Evolutionary conservation across 345 rosid species (phyloP), one percentile per base, ranked within the genome.

Genomic region (Gossypium australe): DNA sequence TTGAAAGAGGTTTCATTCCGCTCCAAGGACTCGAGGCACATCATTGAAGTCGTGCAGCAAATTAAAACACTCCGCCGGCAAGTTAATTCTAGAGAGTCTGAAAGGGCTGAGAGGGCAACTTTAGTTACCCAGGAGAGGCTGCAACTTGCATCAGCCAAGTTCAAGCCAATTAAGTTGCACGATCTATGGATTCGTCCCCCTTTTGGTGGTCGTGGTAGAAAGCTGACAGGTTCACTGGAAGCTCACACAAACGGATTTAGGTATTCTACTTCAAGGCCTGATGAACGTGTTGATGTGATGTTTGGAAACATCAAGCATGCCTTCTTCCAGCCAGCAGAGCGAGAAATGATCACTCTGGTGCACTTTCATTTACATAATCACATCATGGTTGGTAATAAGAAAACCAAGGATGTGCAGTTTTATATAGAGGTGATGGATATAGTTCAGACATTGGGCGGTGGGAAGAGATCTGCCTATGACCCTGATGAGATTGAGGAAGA

Each of bases 401-500:
- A 87, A 78, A 85, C 88, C 22, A 87, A 85, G 72, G 88, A 87
- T 73, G 88, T 81, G 34, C 88, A 85, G 7, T 85, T 85, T 66
- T 85, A 83, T 78, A 49, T 85, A 34, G 88, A 85, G 78, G 90
- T 87, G 59, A 87, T 87, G 82, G 90, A 87, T 66, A 68, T 76
- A 58, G 88, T 85, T 2, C 90, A 83, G 79, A 87, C 84, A 49
- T 17, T 85, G 41, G 90, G 88, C 27, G 90, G 90, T 57, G 85
- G 81, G 22, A 83, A 81, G 80, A 75, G 90, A 71, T 87, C 90
- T 56, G 83, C 86, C 74, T 81, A 87, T 77, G 90, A 87, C 79
- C 90, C 86, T 0, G 90, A 85, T 69, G 90, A 87, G 81, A 81
- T 87, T n/a, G 86, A 87, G 60, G 88, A 87, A 81, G 88, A 87